These are phyloP conservation scores for Chlorencoelia australis DNA, from an alignment of 2,329 filamentous ascomycete genomes.

Conservation along the genomic window DNA sequence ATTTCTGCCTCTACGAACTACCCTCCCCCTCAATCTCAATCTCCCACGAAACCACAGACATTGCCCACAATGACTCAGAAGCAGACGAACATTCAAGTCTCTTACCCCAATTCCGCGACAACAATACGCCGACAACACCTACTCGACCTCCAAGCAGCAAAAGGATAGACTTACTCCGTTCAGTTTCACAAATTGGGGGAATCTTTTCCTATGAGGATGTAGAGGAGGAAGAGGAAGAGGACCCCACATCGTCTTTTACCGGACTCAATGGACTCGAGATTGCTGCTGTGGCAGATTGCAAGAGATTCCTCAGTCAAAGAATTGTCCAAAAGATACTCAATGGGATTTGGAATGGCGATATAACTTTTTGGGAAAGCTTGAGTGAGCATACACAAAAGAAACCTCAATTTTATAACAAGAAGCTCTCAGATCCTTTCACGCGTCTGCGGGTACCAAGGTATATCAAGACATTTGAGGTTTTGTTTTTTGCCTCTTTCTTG, in stretches of 20 bases:
- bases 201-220: constrained; percentile 29
- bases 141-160: constrained; percentile 17
- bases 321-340: constrained; percentile 76
- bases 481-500: constrained; percentile 71
- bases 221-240: constrained; percentile 40
- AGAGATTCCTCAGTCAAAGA: constrained; percentile 72
- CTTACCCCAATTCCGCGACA: constrained; percentile 22
- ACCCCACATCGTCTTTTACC: constrained; percentile 63
- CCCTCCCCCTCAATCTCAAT: constrained; percentile 28
- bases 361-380: constrained; percentile 79
- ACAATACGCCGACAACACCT: constrained; percentile 7
- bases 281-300: constrained; percentile 69
- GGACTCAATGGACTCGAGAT: constrained; percentile 82
- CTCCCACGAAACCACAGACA: constrained; percentile 1
- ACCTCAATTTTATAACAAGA: constrained; percentile 63
- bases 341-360: constrained; percentile 77
- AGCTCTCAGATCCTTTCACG: constrained; percentile 61
- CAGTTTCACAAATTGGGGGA: constrained; percentile 41
- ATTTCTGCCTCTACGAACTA: constrained; percentile 65
- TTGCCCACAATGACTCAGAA: constrained; percentile 7
- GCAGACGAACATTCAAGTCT: constrained; percentile 19
- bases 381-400: constrained; percentile 63
- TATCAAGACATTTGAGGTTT: constrained; percentile 71
- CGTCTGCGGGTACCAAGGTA: constrained; percentile 73
- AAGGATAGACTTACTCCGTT: constrained; percentile 31